Evolutionary conservation across 306 rosid genomes (phyloP), one percentile per base, ranked within the genome.

Genomic region (Crotalaria pallida): DNA sequence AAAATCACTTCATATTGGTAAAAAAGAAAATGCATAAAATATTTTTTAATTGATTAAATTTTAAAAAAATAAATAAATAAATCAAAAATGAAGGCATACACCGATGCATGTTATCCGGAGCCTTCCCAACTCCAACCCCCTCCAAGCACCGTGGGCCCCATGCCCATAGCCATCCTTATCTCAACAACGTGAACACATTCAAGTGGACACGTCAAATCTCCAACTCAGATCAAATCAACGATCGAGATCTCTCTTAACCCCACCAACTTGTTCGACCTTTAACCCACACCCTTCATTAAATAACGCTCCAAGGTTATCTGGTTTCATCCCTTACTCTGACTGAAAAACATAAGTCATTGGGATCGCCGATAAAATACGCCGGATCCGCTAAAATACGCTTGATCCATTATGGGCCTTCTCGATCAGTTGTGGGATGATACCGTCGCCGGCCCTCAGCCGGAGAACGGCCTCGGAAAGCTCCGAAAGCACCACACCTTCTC

Each of bases 391-490:
- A 49, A 50, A 49, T 50, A 34, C 81, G 83, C 78, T 9, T 15
- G 51, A 58, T 78, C 69, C 74, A 3, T 5, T 40, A 74, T 74
- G 72, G 71, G 38, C 52, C 79, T 94, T 11, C 96, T 94, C 5
- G 98, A 94, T 68, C 97, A 94, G 73, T 90, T 94, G 40, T 94
- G 98, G 98, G 98, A 94, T 58, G 97, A 90, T 71, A 94, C 98
- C 69, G 84, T 94, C 0, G 98, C 98, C 52, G 98, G 98, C 0
- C 98, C 98, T 23, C 70, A 21, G 50, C 98, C 97, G 69, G 98
- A 94, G 3, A 70, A 58, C 63, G 98, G 96, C 19, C 97, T 90
- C 7, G 92, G 96, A 33, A 94, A 88, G 82, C 96, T 94, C n/a
- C 88, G 98, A 7, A 94, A 90, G 77, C 76, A 83, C 17, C 73